Evolutionary conservation across 306 rosid species (phyloP).

Genomic region (Inga laurina): DNA sequence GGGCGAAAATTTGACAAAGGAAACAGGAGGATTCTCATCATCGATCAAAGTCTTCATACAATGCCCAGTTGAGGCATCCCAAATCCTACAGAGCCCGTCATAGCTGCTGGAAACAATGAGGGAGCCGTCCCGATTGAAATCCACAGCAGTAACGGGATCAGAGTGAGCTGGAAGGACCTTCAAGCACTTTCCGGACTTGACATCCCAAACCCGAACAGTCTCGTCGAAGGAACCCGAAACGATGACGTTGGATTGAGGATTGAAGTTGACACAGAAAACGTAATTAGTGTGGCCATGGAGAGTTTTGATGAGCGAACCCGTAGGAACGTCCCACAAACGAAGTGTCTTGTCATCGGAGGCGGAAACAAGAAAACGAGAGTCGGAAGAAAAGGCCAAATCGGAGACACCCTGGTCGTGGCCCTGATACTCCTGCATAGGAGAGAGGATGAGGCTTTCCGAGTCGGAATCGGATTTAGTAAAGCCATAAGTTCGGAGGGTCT

Average conservation of each 20-base stretch:
- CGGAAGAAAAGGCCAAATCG: slow-evolving; percentile 89
- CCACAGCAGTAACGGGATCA: slow-evolving; percentile 94
- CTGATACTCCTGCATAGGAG: slow-evolving; percentile 69
- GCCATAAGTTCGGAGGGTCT: slow-evolving; percentile 78
- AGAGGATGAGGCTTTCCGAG: slow-evolving; percentile 40
- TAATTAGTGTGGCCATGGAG: slow-evolving; percentile 90
- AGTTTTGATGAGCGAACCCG: slow-evolving; percentile 74
- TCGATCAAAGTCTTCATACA: slow-evolving; percentile 92
- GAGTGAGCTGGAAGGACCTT: slow-evolving; percentile 95
- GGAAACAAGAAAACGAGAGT: slow-evolving; percentile 79
- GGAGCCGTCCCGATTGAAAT: slow-evolving; percentile 83
- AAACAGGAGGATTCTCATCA: slow-evolving; percentile 95
- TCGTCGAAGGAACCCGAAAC: slow-evolving; percentile 97
- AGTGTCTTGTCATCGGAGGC: slow-evolving; percentile 97
- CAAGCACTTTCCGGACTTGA: slow-evolving; percentile 79
- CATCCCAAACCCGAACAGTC: slow-evolving; percentile 96
- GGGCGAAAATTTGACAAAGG: slow-evolving; percentile 90
- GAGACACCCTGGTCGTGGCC: slow-evolving; percentile 95
- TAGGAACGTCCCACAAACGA: slow-evolving; percentile 84
- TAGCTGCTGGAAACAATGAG: slow-evolving; percentile 96
- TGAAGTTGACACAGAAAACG: slow-evolving; percentile 88
- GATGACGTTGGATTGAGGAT: slow-evolving; percentile 85
- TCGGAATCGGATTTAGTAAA: slow-evolving; percentile 51
- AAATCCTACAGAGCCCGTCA: slow-evolving; percentile 90
- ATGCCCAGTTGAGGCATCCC: slow-evolving; percentile 91